Conservation (phyloP, 1,284 basidiomycete genomes). For the Microbotryomycetes sp. region DNA sequence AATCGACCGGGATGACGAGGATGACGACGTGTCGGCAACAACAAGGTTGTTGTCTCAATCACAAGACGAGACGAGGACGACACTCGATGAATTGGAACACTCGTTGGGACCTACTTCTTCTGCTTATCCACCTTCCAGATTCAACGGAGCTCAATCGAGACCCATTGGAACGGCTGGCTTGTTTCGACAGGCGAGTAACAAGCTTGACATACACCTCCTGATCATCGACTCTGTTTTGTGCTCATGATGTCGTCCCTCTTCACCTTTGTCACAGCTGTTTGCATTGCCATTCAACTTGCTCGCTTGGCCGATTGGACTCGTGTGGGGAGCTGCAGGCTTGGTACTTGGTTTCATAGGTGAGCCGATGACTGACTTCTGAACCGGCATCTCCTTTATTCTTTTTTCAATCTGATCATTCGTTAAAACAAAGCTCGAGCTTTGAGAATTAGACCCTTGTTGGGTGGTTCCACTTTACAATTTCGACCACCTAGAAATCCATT, state of each 20-base stretch:
- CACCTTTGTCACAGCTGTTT: neutral
- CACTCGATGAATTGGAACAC: no score
- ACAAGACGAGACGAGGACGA: no score
- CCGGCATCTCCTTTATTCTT: no score
- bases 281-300: neutral
- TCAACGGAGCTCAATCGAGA: neutral
- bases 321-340: neutral
- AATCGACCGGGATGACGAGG: no score
- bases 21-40: no score
- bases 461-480: slow-evolving; percentile 11
- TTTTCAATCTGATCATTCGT: no score
- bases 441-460: slow-evolving; percentile 28
- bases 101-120: slow-evolving; percentile 9
- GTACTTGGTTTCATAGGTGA: slow-evolving; percentile 27
- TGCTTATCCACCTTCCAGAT: neutral
- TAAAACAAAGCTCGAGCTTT: slow-evolving; percentile 4
- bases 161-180: no score
- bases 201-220: no score
- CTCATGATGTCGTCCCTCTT: no score
- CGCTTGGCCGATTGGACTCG: neutral
- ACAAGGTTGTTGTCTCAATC: no score
- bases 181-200: no score
- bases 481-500: slow-evolving; percentile 30
- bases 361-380: neutral
- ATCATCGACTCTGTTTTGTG: no score